These are phyloP conservation scores for Candolleomyces aberdarensis DNA, from an alignment of 768 basidiomycete species.

Conservation along the genomic window DNA sequence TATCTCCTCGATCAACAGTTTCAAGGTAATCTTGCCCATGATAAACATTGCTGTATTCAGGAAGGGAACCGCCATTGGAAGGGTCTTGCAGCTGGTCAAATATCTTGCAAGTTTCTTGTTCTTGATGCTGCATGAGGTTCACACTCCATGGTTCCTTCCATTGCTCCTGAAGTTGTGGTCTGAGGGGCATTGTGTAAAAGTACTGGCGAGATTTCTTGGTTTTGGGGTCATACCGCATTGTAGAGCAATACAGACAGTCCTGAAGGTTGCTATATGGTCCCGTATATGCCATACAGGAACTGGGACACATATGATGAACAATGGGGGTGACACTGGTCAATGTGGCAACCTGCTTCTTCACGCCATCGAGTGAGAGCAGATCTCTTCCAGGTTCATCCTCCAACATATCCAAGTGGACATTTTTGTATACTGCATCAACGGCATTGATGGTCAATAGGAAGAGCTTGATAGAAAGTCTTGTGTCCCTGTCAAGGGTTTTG, in stretches of 20 bases:
- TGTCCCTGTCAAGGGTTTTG: slow-evolving; percentile 11
- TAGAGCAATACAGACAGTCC: slow-evolving; percentile 22
- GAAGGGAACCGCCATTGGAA: slow-evolving; percentile 13
- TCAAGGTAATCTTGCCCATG: slow-evolving; percentile 27
- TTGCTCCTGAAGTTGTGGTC: slow-evolving; percentile 38
- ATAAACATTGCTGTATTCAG: slow-evolving; percentile 25
- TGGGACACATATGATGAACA: slow-evolving; percentile 15
- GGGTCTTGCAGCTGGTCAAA: slow-evolving; percentile 11
- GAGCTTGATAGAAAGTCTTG: slow-evolving; percentile 7
- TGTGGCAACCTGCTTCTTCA: slow-evolving; percentile 18
- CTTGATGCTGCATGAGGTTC: slow-evolving; percentile 22
- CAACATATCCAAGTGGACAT: neutral
- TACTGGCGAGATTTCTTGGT: slow-evolving; percentile 19
- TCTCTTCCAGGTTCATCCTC: neutral
- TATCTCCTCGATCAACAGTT: slow-evolving; percentile 14
- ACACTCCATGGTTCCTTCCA: slow-evolving; percentile 21
- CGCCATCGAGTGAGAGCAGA: slow-evolving; percentile 25
- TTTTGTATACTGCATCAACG: neutral
- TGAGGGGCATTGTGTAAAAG: slow-evolving; percentile 39
- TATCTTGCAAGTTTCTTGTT: slow-evolving; percentile 18
- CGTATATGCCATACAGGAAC: slow-evolving; percentile 16
- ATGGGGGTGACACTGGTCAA: slow-evolving; percentile 14
- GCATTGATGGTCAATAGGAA: slow-evolving; percentile 7
- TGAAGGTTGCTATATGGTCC: slow-evolving; percentile 13
- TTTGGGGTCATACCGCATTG: slow-evolving; percentile 21